These are phyloP conservation scores for Suhomyces sp. DNA, from an alignment of 805 yeast species.

Conservation along the genomic window DNA sequence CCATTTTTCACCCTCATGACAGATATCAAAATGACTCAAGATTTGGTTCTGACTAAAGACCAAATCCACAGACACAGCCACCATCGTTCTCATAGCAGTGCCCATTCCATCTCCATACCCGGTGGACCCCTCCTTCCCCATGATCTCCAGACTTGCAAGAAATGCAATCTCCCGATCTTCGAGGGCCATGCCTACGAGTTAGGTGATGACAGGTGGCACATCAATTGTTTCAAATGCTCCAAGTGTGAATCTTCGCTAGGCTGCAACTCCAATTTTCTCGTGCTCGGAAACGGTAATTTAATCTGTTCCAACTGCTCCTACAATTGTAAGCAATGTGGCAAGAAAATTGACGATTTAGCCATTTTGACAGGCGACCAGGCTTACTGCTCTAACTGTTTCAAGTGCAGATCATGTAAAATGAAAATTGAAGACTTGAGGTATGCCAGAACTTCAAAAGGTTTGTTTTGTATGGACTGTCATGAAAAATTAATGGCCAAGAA, in stretches of 20 bases:
- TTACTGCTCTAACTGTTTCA: conserved; percentile 86
- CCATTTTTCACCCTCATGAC: conserved; percentile 3
- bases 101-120: conserved; percentile 6
- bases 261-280: conserved; percentile 85
- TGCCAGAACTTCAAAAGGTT: conserved; percentile 89
- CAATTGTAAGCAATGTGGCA: conserved; percentile 78
- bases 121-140: conserved; percentile 5
- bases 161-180: conserved; percentile 50
- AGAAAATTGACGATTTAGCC: conserved; percentile 89
- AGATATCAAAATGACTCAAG: conserved; percentile 5
- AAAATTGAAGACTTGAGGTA: conserved; percentile 86
- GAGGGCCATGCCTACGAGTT: conserved; percentile 95
- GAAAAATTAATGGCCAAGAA: conserved; percentile 76
- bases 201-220: conserved; percentile 96
- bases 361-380: conserved; percentile 94
- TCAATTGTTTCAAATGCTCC: conserved; percentile 86
- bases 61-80: conserved; percentile 1
- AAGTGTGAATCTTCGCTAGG: conserved; percentile 77
- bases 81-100: neutral
- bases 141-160: conserved; percentile 35
- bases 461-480: conserved; percentile 92
- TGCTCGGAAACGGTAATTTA: conserved; percentile 87
- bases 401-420: conserved; percentile 82
- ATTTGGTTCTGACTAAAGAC: neutral
- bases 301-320: conserved; percentile 94